Evolutionary conservation across 208 protist species (phyloP), one percentile per base, ranked within the genome.

Genomic region (Trypanosoma mega): DNA sequence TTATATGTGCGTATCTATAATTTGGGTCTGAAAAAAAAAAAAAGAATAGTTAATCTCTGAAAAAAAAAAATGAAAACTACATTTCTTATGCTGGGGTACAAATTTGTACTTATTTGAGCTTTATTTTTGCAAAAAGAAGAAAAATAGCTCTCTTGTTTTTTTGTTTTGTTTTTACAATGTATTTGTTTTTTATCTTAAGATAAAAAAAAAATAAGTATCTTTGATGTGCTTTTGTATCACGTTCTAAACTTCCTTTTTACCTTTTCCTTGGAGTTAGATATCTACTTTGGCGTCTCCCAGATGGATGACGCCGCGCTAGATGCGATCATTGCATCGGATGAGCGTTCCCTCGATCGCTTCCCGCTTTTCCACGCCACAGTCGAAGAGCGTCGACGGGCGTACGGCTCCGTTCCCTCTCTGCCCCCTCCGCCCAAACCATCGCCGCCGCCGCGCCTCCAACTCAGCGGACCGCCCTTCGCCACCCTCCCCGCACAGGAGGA

Each of bases 251-350:
- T 49, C 37, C 16, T 59, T 51, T 61, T 55, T 45, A 29, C 37
- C 3, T 70, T 36, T 62, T 45, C 44, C 36, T 9, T 52, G n/a
- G 41, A 21, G 49, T 44, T 59, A 2, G 1, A 49, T n/a, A 37
- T 44, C 49, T 37, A 11, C 41, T 47, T 39, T 6, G 6, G 34
- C 34, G 34, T 12, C 34, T 39, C 12, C 12, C 34, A 16, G 12
- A 3, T 41, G 21, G 44, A 37, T 36, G 62, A 68, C 34, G 52
- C 24, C 20, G 53, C 46, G 9, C 27, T 71, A 14, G 64, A 71
- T 27, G 56, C 55, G n/a, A 30, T 59, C 14, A 71, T 71, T 36
- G 56, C 36, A 18, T 54, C 47, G 48, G 64, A 71, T n/a, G 64
- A 71, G 9, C 2, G 16, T 20, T 36, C 39, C 2, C 6, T 68